Conservation (phyloP, 75 land plant species). For the Sequoiadendron giganteum region DNA sequence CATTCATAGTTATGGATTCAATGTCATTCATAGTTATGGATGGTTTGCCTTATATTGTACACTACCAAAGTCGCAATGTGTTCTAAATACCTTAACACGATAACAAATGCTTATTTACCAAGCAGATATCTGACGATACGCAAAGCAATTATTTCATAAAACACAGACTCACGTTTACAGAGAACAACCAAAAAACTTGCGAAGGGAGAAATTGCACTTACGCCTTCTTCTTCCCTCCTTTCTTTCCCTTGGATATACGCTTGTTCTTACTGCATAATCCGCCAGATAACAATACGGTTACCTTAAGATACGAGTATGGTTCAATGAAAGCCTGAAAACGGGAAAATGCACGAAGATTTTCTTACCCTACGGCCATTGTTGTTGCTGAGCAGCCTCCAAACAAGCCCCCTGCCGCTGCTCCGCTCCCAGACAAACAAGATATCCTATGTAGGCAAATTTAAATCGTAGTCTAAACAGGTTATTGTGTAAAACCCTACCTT, state of each 20-base stretch:
- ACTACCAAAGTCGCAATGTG: not conserved
- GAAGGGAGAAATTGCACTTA: constrained; percentile 14
- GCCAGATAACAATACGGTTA: not conserved
- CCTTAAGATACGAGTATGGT: not conserved
- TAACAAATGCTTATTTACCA: not conserved
- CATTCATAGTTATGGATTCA: not conserved
- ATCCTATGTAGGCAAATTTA: no score
- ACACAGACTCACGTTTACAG: not conserved
- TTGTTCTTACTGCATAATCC: constrained; percentile 66
- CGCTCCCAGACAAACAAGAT: not conserved
- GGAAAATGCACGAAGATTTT: not conserved
- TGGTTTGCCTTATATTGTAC: no score
- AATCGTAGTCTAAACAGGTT: no score
- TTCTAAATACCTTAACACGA: not conserved
- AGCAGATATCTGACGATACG: not conserved
- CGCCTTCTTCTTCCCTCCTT: constrained; percentile 93
- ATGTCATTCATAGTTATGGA: not conserved
- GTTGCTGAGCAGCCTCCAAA: not conserved
- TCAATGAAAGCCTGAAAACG: not conserved
- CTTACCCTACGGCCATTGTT: constrained; percentile 28
- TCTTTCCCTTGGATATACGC: constrained; percentile 95
- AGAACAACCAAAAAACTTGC: not conserved
- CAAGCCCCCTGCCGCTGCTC: not conserved
- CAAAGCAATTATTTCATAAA: not conserved
- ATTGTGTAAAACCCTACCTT: no score